Conservation (phyloP, 495 filamentous ascomycete species). For the Chaetomium tenue region DNA sequence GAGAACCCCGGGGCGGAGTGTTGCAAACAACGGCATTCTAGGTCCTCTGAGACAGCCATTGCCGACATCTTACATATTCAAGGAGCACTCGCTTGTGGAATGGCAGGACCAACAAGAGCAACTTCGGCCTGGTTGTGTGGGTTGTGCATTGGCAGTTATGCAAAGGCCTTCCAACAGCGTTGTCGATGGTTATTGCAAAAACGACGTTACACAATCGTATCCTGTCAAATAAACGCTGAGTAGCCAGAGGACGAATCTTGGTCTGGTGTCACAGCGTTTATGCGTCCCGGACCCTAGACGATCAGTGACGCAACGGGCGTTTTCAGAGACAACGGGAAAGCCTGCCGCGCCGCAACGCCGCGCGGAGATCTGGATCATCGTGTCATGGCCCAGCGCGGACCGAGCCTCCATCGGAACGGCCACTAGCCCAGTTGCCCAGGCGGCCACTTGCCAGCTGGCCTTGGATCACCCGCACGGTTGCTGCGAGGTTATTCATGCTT, state of each 20-base stretch:
- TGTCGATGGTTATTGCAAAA: background rate
- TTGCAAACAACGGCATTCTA: background rate
- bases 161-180: conserved; percentile 6
- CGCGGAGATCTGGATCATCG: conserved; percentile 17
- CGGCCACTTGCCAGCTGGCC: background rate
- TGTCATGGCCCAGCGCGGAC: conserved; percentile 7
- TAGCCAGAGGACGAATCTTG: conserved; percentile 2
- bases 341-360: conserved; percentile 8
- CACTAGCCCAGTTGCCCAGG: conserved; percentile 5
- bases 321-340: background rate
- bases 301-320: background rate
- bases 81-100: conserved; percentile 3
- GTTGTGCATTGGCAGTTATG: conserved; percentile 13
- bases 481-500: conserved; percentile 2
- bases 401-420: conserved; percentile 18
- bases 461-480: background rate
- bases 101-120: background rate
- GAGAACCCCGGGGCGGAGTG: background rate
- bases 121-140: background rate
- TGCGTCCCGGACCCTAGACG: conserved; percentile 4
- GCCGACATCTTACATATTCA: background rate
- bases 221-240: conserved; percentile 23
- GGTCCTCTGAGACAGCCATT: background rate
- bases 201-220: conserved; percentile 21
- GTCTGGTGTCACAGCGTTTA: conserved; percentile 18